Conservation (phyloP, 2,329 filamentous ascomycete species). For the Epichloe hybrida region DNA sequence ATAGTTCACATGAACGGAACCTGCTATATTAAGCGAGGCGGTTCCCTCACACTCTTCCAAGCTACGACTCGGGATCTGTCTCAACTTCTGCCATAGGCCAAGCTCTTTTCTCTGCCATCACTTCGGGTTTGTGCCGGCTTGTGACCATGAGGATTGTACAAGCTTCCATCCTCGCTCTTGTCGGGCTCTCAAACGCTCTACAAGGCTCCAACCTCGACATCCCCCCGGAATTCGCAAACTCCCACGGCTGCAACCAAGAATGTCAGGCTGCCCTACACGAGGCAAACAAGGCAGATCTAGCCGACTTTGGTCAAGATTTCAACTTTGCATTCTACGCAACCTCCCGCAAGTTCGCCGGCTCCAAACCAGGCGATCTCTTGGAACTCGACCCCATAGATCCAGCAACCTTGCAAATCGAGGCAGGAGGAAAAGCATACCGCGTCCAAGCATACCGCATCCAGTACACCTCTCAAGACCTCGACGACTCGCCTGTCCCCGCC, state of each 20-base stretch:
- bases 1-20: too few relatives aligned
- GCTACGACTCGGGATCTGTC: too few relatives aligned
- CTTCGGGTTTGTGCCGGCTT: too few relatives aligned
- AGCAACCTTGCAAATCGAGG: constrained; percentile 1
- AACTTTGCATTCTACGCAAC: constrained; percentile 7
- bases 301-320: constrained; percentile 3
- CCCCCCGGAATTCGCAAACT: neutral
- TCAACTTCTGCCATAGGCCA: too few relatives aligned
- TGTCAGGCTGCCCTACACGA: constrained; percentile 4
- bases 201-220: constrained; percentile 5
- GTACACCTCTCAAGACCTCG: constrained; percentile 9
- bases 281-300: neutral
- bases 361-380: constrained; percentile 8
- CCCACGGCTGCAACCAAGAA: constrained; percentile 3
- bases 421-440: constrained; percentile 7
- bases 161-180: too few relatives aligned
- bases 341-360: constrained; percentile 6
- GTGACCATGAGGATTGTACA: too few relatives aligned
- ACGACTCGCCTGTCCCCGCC: constrained; percentile 6
- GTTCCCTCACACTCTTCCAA: too few relatives aligned
- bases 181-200: neutral
- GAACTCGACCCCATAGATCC: constrained; percentile 8
- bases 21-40: too few relatives aligned
- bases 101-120: too few relatives aligned
- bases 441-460: constrained; percentile 9